Percentiles rank a stretch among this genome's conserved stretches.
Conservation (phyloP, 352 stramenopile species). For the Aphanomyces cochlioides region DNA sequence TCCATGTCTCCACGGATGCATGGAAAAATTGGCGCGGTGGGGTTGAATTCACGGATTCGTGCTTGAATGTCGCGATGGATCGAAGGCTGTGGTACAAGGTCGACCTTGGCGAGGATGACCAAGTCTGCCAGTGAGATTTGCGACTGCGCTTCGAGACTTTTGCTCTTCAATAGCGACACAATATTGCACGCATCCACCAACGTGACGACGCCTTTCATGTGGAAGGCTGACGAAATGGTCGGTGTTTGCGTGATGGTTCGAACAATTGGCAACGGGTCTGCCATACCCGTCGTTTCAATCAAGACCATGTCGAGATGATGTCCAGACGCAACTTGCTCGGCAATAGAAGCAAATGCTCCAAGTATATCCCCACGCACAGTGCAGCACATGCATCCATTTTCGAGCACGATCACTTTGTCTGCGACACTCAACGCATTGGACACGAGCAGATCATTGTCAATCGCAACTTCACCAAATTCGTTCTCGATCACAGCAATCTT, state of each 20-base stretch:
- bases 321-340: slow-evolving; percentile 20
- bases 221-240: slow-evolving; percentile 62
- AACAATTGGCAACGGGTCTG: slow-evolving; percentile 84
- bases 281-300: slow-evolving; percentile 88
- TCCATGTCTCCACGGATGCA: slow-evolving; percentile 34
- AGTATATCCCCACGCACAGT: slow-evolving; percentile 90
- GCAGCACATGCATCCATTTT: slow-evolving; percentile 97
- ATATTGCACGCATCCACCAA: slow-evolving; percentile 95
- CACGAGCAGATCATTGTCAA: slow-evolving; percentile 88
- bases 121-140: slow-evolving; percentile 96
- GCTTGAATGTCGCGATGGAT: slow-evolving; percentile 28
- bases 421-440: slow-evolving; percentile 51
- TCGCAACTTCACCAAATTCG: slow-evolving; percentile 91
- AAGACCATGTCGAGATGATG: slow-evolving; percentile 75
- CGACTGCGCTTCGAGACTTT: slow-evolving; percentile 86
- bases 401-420: slow-evolving; percentile 86
- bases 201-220: slow-evolving; percentile 93
- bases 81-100: slow-evolving; percentile 72
- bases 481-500: slow-evolving; percentile 96
- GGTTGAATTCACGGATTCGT: slow-evolving; percentile 34
- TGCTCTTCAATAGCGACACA: slow-evolving; percentile 57
- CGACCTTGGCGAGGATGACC: slow-evolving; percentile 96
- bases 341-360: slow-evolving; percentile 32
- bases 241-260: slow-evolving; percentile 93
- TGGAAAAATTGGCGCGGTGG: slow-evolving; percentile 32